These are phyloP conservation scores for Rhynchospora tenuis DNA, from an alignment of 176 grass and related monocot species.

Conservation along the genomic window DNA sequence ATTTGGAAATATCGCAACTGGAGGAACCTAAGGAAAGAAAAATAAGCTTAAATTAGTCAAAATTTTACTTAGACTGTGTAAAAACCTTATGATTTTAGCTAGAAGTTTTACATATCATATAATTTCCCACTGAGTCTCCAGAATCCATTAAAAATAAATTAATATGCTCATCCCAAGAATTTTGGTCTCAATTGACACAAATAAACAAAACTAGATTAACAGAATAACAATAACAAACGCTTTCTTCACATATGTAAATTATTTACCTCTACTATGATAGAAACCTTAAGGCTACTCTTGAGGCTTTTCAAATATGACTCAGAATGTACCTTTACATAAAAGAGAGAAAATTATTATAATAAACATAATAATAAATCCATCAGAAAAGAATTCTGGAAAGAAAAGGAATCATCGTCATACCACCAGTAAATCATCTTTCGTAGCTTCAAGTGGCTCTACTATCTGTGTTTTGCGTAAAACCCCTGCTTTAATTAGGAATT, in stretches of 20 bases:
- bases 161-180: neutral
- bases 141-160: neutral
- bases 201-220: neutral
- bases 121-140: neutral
- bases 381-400: neutral
- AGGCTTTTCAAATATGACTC: constrained; percentile 64
- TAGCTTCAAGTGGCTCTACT: constrained; percentile 77
- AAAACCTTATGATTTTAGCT: neutral
- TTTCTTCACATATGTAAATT: neutral
- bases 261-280: constrained; percentile 72
- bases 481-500: constrained; percentile 56
- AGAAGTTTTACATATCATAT: neutral
- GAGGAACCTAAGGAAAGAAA: constrained; percentile 47
- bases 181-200: neutral
- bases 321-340: constrained; percentile 55
- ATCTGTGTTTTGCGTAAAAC: constrained; percentile 46
- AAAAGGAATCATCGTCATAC: constrained; percentile 27
- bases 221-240: neutral
- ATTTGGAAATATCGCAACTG: constrained; percentile 63
- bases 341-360: neutral
- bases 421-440: constrained; percentile 83
- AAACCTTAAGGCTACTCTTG: constrained; percentile 68
- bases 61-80: neutral
- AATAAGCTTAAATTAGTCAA: neutral
- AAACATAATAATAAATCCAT: neutral